Percentiles rank a stretch among this genome's conserved stretches.
Evolutionary conservation across 768 basidiomycete genomes (phyloP).

Genomic region (Psilocybe subaeruginosa): DNA sequence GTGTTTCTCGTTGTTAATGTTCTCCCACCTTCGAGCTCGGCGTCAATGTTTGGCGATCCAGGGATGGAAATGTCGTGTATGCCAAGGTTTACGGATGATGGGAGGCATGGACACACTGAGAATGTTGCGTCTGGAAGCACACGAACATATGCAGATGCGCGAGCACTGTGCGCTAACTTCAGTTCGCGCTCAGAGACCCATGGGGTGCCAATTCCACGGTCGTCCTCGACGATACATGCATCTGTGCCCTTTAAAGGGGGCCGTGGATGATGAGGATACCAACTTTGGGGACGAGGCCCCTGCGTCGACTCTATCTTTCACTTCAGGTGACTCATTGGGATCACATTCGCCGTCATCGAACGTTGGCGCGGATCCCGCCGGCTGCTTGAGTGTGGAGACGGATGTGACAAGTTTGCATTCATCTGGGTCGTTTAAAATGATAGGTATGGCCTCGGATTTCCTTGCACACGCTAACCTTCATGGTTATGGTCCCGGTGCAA

Average conservation of each 20-base stretch:
- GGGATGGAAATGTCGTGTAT: conserved; percentile 9
- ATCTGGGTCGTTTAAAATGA: conserved; percentile 48
- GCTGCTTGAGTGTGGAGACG: conserved; percentile 61
- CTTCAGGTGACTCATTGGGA: conserved; percentile 46
- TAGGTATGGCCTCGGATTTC: neutral
- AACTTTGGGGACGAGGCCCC: no score
- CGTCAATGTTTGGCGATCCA: no score
- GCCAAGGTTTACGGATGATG: conserved; percentile 2
- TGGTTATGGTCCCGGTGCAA: no score
- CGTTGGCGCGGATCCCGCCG: conserved; percentile 44
- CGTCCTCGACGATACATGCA: conserved; percentile 48
- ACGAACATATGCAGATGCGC: neutral
- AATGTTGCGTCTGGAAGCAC: neutral
- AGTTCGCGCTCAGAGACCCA: conserved; percentile 15
- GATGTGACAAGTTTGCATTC: conserved; percentile 77
- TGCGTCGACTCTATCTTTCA: no score
- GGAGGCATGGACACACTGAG: neutral
- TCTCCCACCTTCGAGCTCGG: no score
- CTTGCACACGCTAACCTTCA: no score
- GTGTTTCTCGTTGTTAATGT: no score
- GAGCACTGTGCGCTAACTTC: neutral
- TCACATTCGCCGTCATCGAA: conserved; percentile 58
- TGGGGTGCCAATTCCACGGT: conserved; percentile 78
- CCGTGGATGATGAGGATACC: no score
- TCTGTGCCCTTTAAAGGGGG: no score